phyloP scores from a whole-genome alignment of 305 asterid species.

The Solanum hybrid region DNA sequence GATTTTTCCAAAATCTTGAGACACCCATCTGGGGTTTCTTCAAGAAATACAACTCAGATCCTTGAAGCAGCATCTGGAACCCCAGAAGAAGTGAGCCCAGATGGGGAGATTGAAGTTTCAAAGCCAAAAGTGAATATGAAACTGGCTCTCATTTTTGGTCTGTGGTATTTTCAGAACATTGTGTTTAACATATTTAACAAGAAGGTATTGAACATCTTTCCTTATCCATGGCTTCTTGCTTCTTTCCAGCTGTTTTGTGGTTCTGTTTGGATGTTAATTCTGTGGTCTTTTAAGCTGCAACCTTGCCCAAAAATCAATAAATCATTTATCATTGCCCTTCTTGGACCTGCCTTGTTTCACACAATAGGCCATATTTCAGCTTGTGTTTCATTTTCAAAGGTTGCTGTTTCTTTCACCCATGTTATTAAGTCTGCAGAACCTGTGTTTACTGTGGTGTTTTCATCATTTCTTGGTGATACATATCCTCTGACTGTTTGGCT shows the following conservation, averaged over 20 bases:
- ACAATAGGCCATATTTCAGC: slow-evolving; percentile 80
- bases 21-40: slow-evolving; percentile 28
- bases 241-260: slow-evolving; percentile 79
- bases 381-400: slow-evolving; percentile 78
- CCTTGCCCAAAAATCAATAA: slow-evolving; percentile 72
- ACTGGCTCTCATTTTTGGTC: slow-evolving; percentile 66
- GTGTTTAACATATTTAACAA: slow-evolving; percentile 79
- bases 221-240: slow-evolving; percentile 92
- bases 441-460: slow-evolving; percentile 62
- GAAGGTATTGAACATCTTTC: slow-evolving; percentile 67
- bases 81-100: slow-evolving; percentile 50
- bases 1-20: slow-evolving; percentile 16
- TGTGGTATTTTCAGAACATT: slow-evolving; percentile 86
- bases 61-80: slow-evolving; percentile 34
- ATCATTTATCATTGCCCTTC: slow-evolving; percentile 66
- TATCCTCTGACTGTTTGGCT: slow-evolving; percentile 67
- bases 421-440: slow-evolving; percentile 82
- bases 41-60: slow-evolving; percentile 27
- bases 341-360: slow-evolving; percentile 90
- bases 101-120: slow-evolving; percentile 39
- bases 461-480: slow-evolving; percentile 53
- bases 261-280: slow-evolving; percentile 72
- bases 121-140: slow-evolving; percentile 43
- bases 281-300: slow-evolving; percentile 68
- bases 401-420: slow-evolving; percentile 75